phyloP scores from a whole-genome alignment of 768 basidiomycete genomes.

The Lyophyllum semitale region DNA sequence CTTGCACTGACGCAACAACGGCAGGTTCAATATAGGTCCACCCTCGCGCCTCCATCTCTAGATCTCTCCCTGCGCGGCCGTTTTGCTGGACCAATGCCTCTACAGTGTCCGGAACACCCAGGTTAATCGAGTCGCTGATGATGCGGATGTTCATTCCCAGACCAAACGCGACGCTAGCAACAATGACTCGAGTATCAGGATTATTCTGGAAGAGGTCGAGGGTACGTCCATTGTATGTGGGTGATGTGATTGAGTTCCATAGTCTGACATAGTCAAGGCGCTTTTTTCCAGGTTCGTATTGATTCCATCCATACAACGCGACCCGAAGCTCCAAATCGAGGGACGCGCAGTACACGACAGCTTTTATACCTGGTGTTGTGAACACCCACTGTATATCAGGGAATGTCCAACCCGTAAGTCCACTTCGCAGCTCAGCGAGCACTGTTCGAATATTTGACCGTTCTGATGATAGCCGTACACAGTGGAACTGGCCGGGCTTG shows the following conservation, averaged over 20 bases:
- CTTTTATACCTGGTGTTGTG: not conserved
- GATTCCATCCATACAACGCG: no score
- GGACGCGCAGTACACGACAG: constrained; percentile 9
- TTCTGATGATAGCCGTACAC: not conserved
- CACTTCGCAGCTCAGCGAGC: not conserved
- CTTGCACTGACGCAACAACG: not conserved
- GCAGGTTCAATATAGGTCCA: constrained; percentile 9
- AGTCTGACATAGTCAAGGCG: not conserved
- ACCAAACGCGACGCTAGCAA: constrained; percentile 11
- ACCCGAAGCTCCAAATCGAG: no score
- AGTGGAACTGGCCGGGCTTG: not conserved
- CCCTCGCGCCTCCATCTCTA: constrained; percentile 1
- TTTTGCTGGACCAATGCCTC: constrained; percentile 11
- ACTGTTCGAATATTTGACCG: constrained; percentile 3
- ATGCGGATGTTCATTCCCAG: constrained; percentile 10
- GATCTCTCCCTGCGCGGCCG: no score
- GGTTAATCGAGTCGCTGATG: constrained; percentile 9
- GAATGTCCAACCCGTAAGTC: constrained; percentile 3
- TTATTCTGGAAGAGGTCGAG: no score
- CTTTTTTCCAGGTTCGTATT: not conserved
- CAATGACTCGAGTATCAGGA: no score
- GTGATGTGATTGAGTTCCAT: no score
- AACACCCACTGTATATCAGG: constrained; percentile 9
- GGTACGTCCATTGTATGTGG: no score
- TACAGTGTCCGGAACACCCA: constrained; percentile 4